Conservation (phyloP, 1,139 yeast genomes). For the Geotrichum aggregatum region DNA sequence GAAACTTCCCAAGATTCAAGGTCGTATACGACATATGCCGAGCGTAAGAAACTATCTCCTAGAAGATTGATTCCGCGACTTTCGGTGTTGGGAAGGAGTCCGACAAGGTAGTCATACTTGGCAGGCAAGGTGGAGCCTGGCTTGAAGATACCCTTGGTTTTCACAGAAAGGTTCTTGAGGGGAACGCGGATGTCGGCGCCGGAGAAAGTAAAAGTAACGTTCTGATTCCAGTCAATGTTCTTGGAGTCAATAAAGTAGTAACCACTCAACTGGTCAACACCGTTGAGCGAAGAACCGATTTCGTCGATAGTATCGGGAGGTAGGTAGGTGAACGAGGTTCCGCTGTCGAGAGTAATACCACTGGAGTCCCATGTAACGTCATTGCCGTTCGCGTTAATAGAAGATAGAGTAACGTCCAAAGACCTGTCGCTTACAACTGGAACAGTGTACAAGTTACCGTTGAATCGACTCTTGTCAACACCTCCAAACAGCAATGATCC, state of each 20-base stretch:
- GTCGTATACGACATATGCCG: slow-evolving; percentile 32
- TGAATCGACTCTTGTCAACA: slow-evolving; percentile 50
- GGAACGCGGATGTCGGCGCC: slow-evolving; percentile 18
- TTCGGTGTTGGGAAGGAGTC: slow-evolving; percentile 11
- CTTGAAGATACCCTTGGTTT: slow-evolving; percentile 9
- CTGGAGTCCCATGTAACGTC: slow-evolving; percentile 7
- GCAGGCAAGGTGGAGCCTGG: slow-evolving; percentile 12
- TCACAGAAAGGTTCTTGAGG: slow-evolving; percentile 6
- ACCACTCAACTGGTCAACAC: slow-evolving; percentile 15
- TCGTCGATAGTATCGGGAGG: slow-evolving; percentile 14
- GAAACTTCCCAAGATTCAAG: slow-evolving; percentile 15
- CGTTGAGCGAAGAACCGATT: slow-evolving; percentile 6
- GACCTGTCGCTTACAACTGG: slow-evolving; percentile 25
- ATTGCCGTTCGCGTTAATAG: slow-evolving; percentile 9
- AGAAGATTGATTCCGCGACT: slow-evolving; percentile 23
- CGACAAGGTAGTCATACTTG: slow-evolving; percentile 11
- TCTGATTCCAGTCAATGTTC: slow-evolving; percentile 15
- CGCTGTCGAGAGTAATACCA: slow-evolving; percentile 18
- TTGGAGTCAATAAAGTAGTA: slow-evolving; percentile 10
- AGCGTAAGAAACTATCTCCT: slow-evolving; percentile 31
- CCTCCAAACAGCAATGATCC: slow-evolving; percentile 59
- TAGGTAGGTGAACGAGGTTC: slow-evolving; percentile 19
- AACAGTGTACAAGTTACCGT: slow-evolving; percentile 42
- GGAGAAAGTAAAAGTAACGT: slow-evolving; percentile 14
- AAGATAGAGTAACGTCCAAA: slow-evolving; percentile 11